phyloP scores from a whole-genome alignment of 2,329 filamentous ascomycete species.

The Oidium heveae region DNA sequence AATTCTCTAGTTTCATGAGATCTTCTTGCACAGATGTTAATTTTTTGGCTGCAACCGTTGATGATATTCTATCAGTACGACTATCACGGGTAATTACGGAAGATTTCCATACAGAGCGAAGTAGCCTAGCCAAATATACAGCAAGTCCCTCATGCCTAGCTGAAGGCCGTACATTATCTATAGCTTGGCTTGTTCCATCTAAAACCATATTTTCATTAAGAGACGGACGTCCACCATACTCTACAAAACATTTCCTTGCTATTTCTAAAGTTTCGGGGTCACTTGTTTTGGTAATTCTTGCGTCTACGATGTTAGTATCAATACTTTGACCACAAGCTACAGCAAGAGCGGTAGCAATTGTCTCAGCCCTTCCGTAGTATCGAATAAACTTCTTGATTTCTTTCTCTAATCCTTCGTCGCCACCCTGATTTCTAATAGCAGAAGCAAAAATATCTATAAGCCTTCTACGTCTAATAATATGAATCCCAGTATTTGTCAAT shows the following conservation, averaged over 20 bases:
- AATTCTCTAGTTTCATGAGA: slow-evolving; percentile 52
- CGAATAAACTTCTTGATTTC: slow-evolving; percentile 67
- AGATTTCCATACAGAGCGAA: slow-evolving; percentile 70
- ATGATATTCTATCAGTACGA: slow-evolving; percentile 35
- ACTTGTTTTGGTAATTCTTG: slow-evolving; percentile 41
- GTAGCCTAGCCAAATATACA: slow-evolving; percentile 66
- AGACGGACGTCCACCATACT: slow-evolving; percentile 69
- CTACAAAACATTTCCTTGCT: slow-evolving; percentile 70
- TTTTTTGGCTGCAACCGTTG: slow-evolving; percentile 41
- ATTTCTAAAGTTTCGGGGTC: slow-evolving; percentile 71
- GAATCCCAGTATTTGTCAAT: slow-evolving; percentile 73
- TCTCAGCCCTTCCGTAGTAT: slow-evolving; percentile 70
- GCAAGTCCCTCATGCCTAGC: slow-evolving; percentile 73
- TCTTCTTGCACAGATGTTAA: slow-evolving; percentile 56
- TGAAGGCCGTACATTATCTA: slow-evolving; percentile 68
- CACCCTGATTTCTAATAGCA: slow-evolving; percentile 45
- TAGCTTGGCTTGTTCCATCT: slow-evolving; percentile 33
- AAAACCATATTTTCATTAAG: slow-evolving; percentile 51
- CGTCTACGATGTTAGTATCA: slow-evolving; percentile 44
- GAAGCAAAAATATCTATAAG: slow-evolving; percentile 83
- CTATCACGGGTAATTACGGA: slow-evolving; percentile 36
- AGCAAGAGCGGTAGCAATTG: slow-evolving; percentile 69
- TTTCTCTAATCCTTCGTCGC: slow-evolving; percentile 56
- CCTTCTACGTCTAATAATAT: slow-evolving; percentile 58
- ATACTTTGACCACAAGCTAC: slow-evolving; percentile 87